Conservation (phyloP, 2,329 filamentous ascomycete genomes). For the Penicillium sp. region DNA sequence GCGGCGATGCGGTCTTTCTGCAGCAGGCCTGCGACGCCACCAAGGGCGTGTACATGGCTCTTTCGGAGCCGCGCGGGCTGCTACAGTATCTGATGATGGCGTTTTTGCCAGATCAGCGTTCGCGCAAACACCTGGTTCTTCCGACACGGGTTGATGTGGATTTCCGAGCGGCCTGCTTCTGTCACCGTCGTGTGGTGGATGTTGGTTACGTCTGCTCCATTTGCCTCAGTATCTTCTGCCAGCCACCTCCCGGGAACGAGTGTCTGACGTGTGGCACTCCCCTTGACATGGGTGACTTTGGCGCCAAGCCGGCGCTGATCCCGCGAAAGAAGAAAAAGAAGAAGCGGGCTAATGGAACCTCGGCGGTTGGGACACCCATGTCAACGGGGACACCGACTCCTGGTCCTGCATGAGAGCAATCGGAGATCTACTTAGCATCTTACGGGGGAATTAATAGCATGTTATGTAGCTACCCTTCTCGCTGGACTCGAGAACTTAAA, state of each 20-base stretch:
- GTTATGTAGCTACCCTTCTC: constrained; percentile 1
- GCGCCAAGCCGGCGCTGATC: constrained; percentile 74
- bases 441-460: background rate
- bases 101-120: constrained; percentile 73
- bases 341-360: constrained; percentile 55
- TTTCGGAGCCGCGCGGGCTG: constrained; percentile 68
- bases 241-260: constrained; percentile 62
- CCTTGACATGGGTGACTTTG: constrained; percentile 74
- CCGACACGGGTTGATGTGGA: constrained; percentile 87
- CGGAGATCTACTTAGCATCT: background rate
- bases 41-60: constrained; percentile 67
- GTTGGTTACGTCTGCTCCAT: constrained; percentile 95
- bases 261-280: constrained; percentile 84
- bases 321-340: constrained; percentile 74
- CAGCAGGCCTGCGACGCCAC: constrained; percentile 85
- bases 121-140: constrained; percentile 67
- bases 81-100: constrained; percentile 94
- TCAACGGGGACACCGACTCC: constrained; percentile 50
- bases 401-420: constrained; percentile 29
- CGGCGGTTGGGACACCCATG: constrained; percentile 61
- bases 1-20: constrained; percentile 84
- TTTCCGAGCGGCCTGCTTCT: constrained; percentile 98
- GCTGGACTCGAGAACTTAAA: constrained; percentile 12
- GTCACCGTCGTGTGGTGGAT: constrained; percentile 86
- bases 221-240: constrained; percentile 91